Evolutionary conservation across 441 rosid genomes (phyloP).

Genomic region (Raphanus hybrid): DNA sequence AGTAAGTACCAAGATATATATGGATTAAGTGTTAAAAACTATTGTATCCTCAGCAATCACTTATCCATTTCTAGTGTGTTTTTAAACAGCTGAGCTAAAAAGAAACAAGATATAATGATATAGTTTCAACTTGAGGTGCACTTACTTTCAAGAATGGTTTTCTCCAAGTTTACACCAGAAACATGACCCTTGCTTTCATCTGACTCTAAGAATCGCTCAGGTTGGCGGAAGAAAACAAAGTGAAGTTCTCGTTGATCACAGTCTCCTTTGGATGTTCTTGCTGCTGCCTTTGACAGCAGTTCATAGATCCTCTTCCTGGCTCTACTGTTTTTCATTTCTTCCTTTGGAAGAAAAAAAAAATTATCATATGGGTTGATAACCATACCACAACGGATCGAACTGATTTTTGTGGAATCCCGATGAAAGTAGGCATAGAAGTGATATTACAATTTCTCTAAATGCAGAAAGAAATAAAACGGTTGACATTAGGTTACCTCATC

Average conservation of each 20-base stretch:
- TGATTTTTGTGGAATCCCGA: neutral
- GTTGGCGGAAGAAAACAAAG: constrained; percentile 85
- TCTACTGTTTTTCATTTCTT: constrained; percentile 81
- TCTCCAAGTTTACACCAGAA: constrained; percentile 75
- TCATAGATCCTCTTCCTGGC: constrained; percentile 79
- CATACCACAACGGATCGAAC: constrained; percentile 3
- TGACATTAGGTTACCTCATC: constrained; percentile 72
- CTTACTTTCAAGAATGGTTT: constrained; percentile 76
- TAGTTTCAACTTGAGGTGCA: constrained; percentile 14
- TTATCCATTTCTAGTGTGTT: too few relatives aligned
- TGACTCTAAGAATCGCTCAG: constrained; percentile 72
- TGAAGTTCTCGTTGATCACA: constrained; percentile 78
- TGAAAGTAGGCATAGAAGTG: too few relatives aligned
- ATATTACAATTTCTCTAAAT: neutral
- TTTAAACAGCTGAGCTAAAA: constrained; percentile 1
- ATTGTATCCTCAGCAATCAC: too few relatives aligned
- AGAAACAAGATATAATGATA: neutral
- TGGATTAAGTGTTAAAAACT: too few relatives aligned
- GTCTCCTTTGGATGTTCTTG: constrained; percentile 51
- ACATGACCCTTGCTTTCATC: constrained; percentile 63
- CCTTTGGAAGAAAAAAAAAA: constrained; percentile 56
- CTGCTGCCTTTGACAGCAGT: constrained; percentile 74
- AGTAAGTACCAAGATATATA: constrained; percentile 32
- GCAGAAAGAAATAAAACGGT: neutral
- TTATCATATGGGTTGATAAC: constrained; percentile 33